These are phyloP conservation scores for Backusella parvicylindrica DNA, from an alignment of 192 early-diverging fungal genomes.

Conservation along the genomic window DNA sequence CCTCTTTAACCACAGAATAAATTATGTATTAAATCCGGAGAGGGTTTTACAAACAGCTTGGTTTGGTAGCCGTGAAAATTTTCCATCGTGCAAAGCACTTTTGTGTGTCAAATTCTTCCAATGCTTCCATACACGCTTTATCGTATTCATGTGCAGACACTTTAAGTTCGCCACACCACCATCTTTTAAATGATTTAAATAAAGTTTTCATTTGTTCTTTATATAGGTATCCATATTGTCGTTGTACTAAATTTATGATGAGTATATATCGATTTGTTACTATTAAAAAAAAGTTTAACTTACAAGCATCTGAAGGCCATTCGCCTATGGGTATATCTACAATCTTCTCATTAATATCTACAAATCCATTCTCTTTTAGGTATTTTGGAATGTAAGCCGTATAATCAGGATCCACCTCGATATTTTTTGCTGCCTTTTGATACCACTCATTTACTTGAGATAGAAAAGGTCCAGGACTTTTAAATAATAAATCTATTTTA, in stretches of 20 bases:
- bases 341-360: slow-evolving; percentile 13
- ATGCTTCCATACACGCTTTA: slow-evolving; percentile 13
- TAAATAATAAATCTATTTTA: slow-evolving; percentile 16
- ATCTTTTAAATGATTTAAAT: slow-evolving; percentile 34
- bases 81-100: slow-evolving; percentile 17
- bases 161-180: slow-evolving; percentile 17
- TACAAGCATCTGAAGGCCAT: slow-evolving; percentile 26
- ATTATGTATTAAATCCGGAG: neutral
- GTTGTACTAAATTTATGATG: slow-evolving; percentile 4
- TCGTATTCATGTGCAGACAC: slow-evolving; percentile 27
- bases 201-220: slow-evolving; percentile 26
- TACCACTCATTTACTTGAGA: slow-evolving; percentile 27
- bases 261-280: neutral
- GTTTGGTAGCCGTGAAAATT: slow-evolving; percentile 26
- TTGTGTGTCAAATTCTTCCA: slow-evolving; percentile 28
- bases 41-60: neutral
- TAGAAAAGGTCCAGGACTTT: slow-evolving; percentile 21
- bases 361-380: slow-evolving; percentile 17
- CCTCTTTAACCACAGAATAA: neutral
- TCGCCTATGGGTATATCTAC: slow-evolving; percentile 31
- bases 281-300: neutral
- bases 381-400: neutral
- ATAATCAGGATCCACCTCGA: slow-evolving; percentile 6
- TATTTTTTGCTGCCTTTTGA: neutral
- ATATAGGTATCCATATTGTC: slow-evolving; percentile 30